A percentile compares a stretch with the other conserved stretches of the same genome.
Conservation (phyloP, 2,329 filamentous ascomycete species). For the Microascus cirrosus region DNA sequence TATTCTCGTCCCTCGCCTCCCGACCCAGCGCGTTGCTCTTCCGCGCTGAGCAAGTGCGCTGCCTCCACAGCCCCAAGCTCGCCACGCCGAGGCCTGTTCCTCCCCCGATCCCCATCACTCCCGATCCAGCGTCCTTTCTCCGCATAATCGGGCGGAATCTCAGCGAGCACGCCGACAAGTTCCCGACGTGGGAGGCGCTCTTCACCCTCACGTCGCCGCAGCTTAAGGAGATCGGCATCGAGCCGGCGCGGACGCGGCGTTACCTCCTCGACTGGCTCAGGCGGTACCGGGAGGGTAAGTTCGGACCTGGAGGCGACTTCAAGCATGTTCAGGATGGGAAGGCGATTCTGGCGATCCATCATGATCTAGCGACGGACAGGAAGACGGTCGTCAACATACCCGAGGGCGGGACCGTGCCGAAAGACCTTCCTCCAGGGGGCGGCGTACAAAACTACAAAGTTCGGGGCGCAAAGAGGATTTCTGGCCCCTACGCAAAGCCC, state of each 20-base stretch:
- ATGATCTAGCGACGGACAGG: slow-evolving; percentile 25
- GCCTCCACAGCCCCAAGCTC: slow-evolving; percentile 28
- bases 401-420: slow-evolving; percentile 23
- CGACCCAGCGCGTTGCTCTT: background rate
- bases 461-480: slow-evolving; percentile 55
- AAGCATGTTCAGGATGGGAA: slow-evolving; percentile 51
- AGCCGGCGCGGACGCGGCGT: slow-evolving; percentile 68
- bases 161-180: slow-evolving; percentile 71
- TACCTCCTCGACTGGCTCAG: slow-evolving; percentile 86
- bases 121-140: slow-evolving; percentile 76
- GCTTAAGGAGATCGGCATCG: slow-evolving; percentile 73
- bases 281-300: slow-evolving; percentile 65
- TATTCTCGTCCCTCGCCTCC: background rate
- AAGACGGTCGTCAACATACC: slow-evolving; percentile 47
- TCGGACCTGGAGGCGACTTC: slow-evolving; percentile 76
- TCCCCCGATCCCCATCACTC: slow-evolving; percentile 70
- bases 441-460: slow-evolving; percentile 57
- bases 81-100: slow-evolving; percentile 13
- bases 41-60: slow-evolving; percentile 22
- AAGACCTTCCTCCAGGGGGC: slow-evolving; percentile 14
- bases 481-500: slow-evolving; percentile 62
- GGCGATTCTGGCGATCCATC: slow-evolving; percentile 35
- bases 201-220: slow-evolving; percentile 72
- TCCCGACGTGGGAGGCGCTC: slow-evolving; percentile 81
- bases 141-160: slow-evolving; percentile 83